A percentile compares a stretch with the other conserved stretches of the same genome.
Conservation (phyloP, 192 early-diverging fungal species). For the Entomortierella chlamydospora region DNA sequence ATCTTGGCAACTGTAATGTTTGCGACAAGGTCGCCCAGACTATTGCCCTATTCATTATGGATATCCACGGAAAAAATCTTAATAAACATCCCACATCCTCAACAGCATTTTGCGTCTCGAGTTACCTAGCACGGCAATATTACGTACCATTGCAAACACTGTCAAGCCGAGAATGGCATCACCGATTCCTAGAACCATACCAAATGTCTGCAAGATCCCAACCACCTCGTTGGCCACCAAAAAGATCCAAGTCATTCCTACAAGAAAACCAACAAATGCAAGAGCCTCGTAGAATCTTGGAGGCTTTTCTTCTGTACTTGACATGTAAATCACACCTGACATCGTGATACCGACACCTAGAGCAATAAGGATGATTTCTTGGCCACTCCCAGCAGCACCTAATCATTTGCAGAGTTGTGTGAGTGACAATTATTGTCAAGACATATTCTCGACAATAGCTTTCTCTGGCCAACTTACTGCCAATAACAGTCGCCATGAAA, state of each 20-base stretch:
- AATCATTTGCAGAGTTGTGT: background rate
- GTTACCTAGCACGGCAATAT: too few relatives aligned
- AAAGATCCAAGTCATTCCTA: conserved; percentile 88
- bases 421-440: too few relatives aligned
- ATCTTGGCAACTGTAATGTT: conserved; percentile 91
- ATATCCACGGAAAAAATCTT: too few relatives aligned
- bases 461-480: conserved; percentile 18
- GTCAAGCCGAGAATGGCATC: conserved; percentile 87
- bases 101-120: too few relatives aligned
- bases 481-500: conserved; percentile 59
- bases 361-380: conserved; percentile 38
- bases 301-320: conserved; percentile 51
- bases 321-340: conserved; percentile 32
- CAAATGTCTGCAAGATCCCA: conserved; percentile 84
- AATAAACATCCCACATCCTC: too few relatives aligned
- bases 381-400: conserved; percentile 37
- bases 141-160: conserved; percentile 83
- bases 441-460: background rate
- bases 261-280: conserved; percentile 78
- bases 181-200: conserved; percentile 79
- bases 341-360: conserved; percentile 40
- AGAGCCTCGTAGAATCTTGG: conserved; percentile 61
- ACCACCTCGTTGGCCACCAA: conserved; percentile 93
- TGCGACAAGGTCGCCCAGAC: conserved; percentile 91
- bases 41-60: conserved; percentile 67